Base-by-base conservation (phyloP, 2,329 filamentous ascomycete species). In the Davidsoniella eucalypti region DNA sequence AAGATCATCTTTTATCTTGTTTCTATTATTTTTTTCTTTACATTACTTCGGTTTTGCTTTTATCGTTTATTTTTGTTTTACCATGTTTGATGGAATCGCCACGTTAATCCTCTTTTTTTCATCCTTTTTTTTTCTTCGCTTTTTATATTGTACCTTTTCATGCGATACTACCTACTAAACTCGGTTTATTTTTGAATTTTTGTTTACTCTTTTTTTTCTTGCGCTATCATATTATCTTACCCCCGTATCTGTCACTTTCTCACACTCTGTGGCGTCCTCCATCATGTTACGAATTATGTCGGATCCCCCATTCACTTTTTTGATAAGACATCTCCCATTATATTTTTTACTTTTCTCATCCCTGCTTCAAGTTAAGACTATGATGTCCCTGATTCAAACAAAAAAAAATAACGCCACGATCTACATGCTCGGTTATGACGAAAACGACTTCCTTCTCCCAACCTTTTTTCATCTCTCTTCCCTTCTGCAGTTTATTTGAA, bases 221-320 rank as follows among this genome's bases (percentile, higher is more conserved):
- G 18, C 23, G 16, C 44, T 17, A 25, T 23, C 18, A 26, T 21
- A 18, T 21, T n/a, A n/a, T 38, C n/a, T 8, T 38, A 3, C 12
- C 25, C 25, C 37, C 21, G 26, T 36, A 17, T 38, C 17, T 47
- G 18, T 47, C 16, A 23, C 17, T 17, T 16, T 36, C 37, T 44
- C 10, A n/a, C n/a, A 7, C 18, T 40, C 9, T n/a, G 36, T 48
- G 39, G 45, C 41, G 45, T 23, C 42, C 33, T 45, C 46, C 36
- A 44, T 52, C 46, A 48, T 49, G 18, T 52, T 43, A 52, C 41
- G 50, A 52, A 52, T 52, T 52, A 52, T 52, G 50, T 52, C 46
- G 50, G 46, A 52, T 52, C 50, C 36, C 21, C 49, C 16, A 42
- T 50, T 12, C 29, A 33, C 29, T 33, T 9, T 5, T 9, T 10